A percentile compares a stretch with the other conserved stretches of the same genome.
phyloP scores from a whole-genome alignment of 139 green algal species.

The Chlamydomonas incerta region DNA sequence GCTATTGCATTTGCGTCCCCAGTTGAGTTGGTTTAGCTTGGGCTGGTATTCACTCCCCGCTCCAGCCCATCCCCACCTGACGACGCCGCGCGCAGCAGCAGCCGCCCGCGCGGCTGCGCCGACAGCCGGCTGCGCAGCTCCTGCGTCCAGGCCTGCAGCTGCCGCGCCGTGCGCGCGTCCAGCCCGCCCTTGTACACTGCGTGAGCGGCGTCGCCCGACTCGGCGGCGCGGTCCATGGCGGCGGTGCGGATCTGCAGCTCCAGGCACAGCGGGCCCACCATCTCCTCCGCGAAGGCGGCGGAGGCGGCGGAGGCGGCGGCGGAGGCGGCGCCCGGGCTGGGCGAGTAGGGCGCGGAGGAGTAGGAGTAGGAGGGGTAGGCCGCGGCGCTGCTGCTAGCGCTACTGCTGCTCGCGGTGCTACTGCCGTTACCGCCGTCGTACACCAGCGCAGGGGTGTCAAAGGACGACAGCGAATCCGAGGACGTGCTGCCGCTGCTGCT shows the following conservation, averaged over 20 bases:
- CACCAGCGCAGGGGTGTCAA: too few relatives aligned
- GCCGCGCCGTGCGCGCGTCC: conserved; percentile 62
- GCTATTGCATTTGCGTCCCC: too few relatives aligned
- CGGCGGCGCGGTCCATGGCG: conserved; percentile 86
- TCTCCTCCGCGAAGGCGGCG: neutral
- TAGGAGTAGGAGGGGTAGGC: neutral
- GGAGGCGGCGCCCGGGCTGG: neutral
- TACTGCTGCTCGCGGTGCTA: too few relatives aligned
- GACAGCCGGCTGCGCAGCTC: conserved; percentile 52
- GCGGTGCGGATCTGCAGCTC: conserved; percentile 85
- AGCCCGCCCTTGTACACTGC: conserved; percentile 92
- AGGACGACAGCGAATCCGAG: neutral
- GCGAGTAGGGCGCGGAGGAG: neutral
- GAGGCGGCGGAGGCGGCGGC: neutral
- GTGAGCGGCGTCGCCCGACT: conserved; percentile 86
- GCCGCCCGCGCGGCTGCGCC: neutral
- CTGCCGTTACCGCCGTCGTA: too few relatives aligned
- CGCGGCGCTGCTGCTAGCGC: neutral
- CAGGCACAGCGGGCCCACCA: conserved; percentile 47
- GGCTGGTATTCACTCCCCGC: too few relatives aligned
- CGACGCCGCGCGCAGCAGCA: conserved; percentile 23
- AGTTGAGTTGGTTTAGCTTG: too few relatives aligned
- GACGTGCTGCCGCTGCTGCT: neutral
- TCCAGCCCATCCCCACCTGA: too few relatives aligned
- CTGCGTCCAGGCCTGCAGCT: conserved; percentile 50